phyloP scores from a whole-genome alignment of 768 basidiomycete species.

The Collybia sp. region DNA sequence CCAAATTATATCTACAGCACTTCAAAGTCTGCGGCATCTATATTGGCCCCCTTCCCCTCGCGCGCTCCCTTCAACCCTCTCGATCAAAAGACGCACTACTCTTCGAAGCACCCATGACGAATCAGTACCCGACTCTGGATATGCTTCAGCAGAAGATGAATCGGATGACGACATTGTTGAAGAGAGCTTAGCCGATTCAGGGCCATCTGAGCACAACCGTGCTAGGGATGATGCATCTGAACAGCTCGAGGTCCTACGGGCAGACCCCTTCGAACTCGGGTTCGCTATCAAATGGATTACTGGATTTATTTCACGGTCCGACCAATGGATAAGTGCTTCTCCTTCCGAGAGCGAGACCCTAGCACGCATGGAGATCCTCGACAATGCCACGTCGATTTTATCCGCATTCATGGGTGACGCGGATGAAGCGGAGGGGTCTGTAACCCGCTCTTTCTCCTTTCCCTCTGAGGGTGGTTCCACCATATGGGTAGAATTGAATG shows the following conservation, averaged over 20 bases:
- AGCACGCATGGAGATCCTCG: conserved; percentile 39
- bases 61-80: conserved; percentile 20
- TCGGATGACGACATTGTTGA: conserved; percentile 30
- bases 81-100: conserved; percentile 19
- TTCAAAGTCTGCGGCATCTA: conserved; percentile 40
- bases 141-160: conserved; percentile 69
- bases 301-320: conserved; percentile 58
- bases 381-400: conserved; percentile 56
- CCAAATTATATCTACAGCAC: conserved; percentile 29
- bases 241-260: conserved; percentile 42
- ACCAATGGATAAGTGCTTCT: conserved; percentile 36
- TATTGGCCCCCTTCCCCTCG: conserved; percentile 42
- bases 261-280: conserved; percentile 62
- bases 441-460: conserved; percentile 54
- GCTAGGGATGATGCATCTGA: conserved; percentile 19
- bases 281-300: conserved; percentile 76
- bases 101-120: conserved; percentile 31
- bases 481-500: conserved; percentile 58
- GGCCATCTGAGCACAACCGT: conserved; percentile 1
- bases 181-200: conserved; percentile 4
- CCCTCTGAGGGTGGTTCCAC: conserved; percentile 12
- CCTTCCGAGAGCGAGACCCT: conserved; percentile 30
- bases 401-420: conserved; percentile 41
- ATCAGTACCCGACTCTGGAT: conserved; percentile 67
- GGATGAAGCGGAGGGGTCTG: conserved; percentile 30